These are phyloP conservation scores for Mycena rebaudengoi DNA, from an alignment of 768 basidiomycete genomes.

Conservation along the genomic window DNA sequence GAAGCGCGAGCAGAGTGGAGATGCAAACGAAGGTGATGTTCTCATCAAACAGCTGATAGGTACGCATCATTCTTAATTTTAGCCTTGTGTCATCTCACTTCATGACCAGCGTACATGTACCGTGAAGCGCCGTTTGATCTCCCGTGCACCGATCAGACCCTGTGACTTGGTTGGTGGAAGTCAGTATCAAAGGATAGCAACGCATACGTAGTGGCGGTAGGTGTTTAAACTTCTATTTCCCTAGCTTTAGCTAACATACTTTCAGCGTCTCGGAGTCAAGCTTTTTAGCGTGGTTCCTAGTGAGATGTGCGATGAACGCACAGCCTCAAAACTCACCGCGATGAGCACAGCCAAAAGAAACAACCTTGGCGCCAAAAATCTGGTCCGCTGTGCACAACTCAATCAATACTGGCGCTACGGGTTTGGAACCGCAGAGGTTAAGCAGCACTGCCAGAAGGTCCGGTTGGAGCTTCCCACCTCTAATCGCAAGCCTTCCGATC, in stretches of 20 bases:
- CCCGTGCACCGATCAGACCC: neutral
- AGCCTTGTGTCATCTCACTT: neutral
- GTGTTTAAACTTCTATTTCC: neutral
- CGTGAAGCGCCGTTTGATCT: neutral
- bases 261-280: conserved; percentile 5
- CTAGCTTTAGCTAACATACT: neutral
- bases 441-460: neutral
- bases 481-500: neutral
- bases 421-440: neutral
- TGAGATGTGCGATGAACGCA: conserved; percentile 5
- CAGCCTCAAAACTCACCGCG: conserved; percentile 7
- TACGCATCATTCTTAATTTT: neutral
- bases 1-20: neutral
- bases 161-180: conserved; percentile 6
- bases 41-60: neutral
- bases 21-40: neutral
- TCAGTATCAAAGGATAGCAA: neutral
- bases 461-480: conserved; percentile 1
- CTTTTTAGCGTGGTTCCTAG: conserved; percentile 6
- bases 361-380: neutral
- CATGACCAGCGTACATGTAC: neutral
- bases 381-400: neutral
- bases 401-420: conserved; percentile 12
- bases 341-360: neutral
- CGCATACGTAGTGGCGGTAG: neutral